Conservation (phyloP, 768 basidiomycete species). For the Boletus subcaerulescens region DNA sequence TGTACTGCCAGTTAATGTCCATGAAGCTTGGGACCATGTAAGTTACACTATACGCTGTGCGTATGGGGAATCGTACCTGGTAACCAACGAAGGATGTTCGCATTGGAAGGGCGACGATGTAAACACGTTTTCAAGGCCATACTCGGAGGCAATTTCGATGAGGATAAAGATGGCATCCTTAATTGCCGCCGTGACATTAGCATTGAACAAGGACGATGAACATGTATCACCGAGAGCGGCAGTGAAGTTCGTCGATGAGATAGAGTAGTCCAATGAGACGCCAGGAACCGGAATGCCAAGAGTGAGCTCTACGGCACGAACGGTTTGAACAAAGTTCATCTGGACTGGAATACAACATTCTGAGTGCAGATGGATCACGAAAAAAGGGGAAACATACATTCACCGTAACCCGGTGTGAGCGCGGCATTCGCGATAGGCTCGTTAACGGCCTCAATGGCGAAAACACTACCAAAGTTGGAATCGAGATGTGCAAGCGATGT, state of each 20-base stretch:
- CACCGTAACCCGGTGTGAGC: constrained; percentile 65
- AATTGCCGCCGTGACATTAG: constrained; percentile 33
- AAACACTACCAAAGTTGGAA: constrained; percentile 59
- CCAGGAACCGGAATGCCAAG: constrained; percentile 49
- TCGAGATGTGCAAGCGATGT: constrained; percentile 68
- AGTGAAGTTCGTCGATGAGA: constrained; percentile 35
- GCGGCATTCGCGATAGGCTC: constrained; percentile 73
- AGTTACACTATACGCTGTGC: not conserved
- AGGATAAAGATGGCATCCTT: constrained; percentile 38
- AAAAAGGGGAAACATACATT: constrained; percentile 44
- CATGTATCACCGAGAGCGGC: constrained; percentile 28
- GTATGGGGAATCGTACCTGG: constrained; percentile 33
- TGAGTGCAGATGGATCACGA: not conserved
- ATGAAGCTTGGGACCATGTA: constrained; percentile 55
- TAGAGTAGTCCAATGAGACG: constrained; percentile 4
- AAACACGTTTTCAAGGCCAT: constrained; percentile 23
- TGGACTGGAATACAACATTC: constrained; percentile 46
- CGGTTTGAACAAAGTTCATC: constrained; percentile 62
- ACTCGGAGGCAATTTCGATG: constrained; percentile 22
- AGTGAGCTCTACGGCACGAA: constrained; percentile 60
- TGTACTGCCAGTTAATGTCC: constrained; percentile 76
- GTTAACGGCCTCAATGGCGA: constrained; percentile 73
- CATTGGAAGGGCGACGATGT: constrained; percentile 18
- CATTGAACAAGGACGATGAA: constrained; percentile 20
- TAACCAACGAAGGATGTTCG: constrained; percentile 28